phyloP scores from a whole-genome alignment of 768 basidiomycete genomes.

The Neoboletus magnificus region DNA sequence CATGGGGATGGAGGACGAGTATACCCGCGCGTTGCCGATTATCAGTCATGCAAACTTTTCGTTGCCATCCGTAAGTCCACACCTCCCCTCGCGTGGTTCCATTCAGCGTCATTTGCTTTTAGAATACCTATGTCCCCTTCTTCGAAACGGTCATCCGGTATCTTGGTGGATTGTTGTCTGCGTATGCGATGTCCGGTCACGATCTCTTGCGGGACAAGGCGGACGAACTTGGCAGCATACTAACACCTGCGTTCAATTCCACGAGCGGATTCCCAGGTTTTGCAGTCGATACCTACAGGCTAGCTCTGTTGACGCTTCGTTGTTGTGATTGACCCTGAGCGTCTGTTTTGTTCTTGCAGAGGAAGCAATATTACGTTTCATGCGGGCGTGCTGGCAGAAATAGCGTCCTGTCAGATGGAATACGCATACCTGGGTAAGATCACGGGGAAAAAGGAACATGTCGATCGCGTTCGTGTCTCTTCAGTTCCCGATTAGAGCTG shows the following conservation, averaged over 20 bases:
- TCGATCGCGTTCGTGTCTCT: slow-evolving; percentile 46
- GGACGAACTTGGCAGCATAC: slow-evolving; percentile 65
- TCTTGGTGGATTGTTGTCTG: slow-evolving; percentile 82
- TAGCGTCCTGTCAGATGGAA: slow-evolving; percentile 78
- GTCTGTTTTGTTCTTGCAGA: not conserved
- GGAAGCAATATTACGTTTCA: not conserved
- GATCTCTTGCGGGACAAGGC: slow-evolving; percentile 63
- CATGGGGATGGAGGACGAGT: slow-evolving; percentile 74
- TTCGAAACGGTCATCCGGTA: slow-evolving; percentile 89
- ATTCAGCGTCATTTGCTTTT: slow-evolving; percentile 1
- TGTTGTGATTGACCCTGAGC: not conserved
- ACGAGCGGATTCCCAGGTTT: slow-evolving; percentile 67
- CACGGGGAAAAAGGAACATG: slow-evolving; percentile 67
- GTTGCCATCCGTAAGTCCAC: slow-evolving; percentile 37
- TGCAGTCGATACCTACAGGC: slow-evolving; percentile 65
- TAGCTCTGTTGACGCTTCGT: slow-evolving; percentile 8
- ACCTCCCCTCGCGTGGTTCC: no score
- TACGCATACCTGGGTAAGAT: slow-evolving; percentile 80
- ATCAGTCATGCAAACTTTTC: slow-evolving; percentile 49
- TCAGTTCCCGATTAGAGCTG: not conserved
- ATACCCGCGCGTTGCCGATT: slow-evolving; percentile 53
- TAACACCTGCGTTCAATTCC: slow-evolving; percentile 72
- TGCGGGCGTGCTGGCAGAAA: slow-evolving; percentile 62
- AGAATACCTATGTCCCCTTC: slow-evolving; percentile 45
- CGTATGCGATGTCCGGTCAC: slow-evolving; percentile 71